phyloP scores from a whole-genome alignment of 164 flowering plant species.

The Protea cynaroides region DNA sequence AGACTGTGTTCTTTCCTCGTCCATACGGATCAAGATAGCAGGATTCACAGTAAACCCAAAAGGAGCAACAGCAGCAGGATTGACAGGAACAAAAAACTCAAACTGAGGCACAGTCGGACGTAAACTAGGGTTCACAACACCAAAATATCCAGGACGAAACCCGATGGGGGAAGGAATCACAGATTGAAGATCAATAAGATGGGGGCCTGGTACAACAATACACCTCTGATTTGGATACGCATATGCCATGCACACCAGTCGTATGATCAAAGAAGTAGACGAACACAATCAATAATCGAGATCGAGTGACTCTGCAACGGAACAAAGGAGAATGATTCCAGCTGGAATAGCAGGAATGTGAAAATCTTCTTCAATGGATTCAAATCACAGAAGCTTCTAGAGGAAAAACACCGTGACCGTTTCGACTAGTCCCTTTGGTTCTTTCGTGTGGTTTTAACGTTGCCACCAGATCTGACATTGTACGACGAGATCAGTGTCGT shows the following conservation, averaged over 20 bases:
- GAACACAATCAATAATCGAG: too few species aligned
- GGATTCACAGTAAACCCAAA: conserved; percentile 10
- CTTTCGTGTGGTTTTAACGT: too few species aligned
- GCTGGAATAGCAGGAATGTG: too few species aligned
- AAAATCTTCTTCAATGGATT: too few species aligned
- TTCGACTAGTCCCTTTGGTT: too few species aligned
- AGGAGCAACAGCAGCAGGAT: background rate
- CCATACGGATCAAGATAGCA: conserved; percentile 10
- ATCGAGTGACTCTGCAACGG: too few species aligned
- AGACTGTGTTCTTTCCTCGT: conserved; percentile 13
- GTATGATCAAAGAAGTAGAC: too few species aligned
- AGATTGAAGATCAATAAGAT: conserved; percentile 1
- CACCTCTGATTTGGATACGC: conserved; percentile 4
- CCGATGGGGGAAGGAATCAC: background rate
- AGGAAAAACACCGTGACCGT: too few species aligned
- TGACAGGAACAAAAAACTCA: background rate
- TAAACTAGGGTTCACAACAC: conserved; percentile 6
- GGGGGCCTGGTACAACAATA: background rate
- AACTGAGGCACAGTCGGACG: background rate
- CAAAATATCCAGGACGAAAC: background rate
- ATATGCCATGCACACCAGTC: background rate
- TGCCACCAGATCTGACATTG: too few species aligned
- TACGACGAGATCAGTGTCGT: too few species aligned
- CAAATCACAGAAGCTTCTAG: too few species aligned
- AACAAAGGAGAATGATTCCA: too few species aligned